Conservation (phyloP, 192 early-diverging fungal genomes). For the Coemansia guatemalensis region DNA sequence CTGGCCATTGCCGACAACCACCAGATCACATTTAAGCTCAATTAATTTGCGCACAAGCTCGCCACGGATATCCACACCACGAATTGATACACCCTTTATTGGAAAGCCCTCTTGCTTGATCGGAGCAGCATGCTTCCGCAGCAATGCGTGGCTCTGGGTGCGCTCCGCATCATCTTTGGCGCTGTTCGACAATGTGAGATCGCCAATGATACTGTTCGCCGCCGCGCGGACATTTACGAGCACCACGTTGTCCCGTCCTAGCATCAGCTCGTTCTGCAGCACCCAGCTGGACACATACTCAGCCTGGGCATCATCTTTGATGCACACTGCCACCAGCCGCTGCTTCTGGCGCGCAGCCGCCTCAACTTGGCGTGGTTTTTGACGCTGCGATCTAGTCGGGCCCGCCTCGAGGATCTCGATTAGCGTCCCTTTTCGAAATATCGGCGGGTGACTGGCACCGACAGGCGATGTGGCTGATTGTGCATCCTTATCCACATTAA, state of each 20-base stretch:
- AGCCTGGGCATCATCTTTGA: constrained; percentile 36
- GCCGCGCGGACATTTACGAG: constrained; percentile 43
- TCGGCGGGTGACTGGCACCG: constrained; percentile 40
- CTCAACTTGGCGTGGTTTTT: constrained; percentile 4
- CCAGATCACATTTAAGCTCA: constrained; percentile 45
- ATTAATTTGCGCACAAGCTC: constrained; percentile 51
- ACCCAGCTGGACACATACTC: constrained; percentile 25
- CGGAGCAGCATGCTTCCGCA: constrained; percentile 26
- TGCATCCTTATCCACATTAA: constrained; percentile 19
- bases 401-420: constrained; percentile 39
- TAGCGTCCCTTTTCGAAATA: constrained; percentile 43
- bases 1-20: constrained; percentile 27
- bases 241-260: constrained; percentile 32
- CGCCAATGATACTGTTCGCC: constrained; percentile 42
- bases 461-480: constrained; percentile 57
- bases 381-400: constrained; percentile 3
- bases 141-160: constrained; percentile 28
- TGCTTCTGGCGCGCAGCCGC: constrained; percentile 9
- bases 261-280: constrained; percentile 38
- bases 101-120: constrained; percentile 39
- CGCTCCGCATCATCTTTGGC: constrained; percentile 38
- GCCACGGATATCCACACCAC: constrained; percentile 45
- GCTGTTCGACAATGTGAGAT: constrained; percentile 29
- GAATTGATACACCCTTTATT: constrained; percentile 50
- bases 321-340: constrained; percentile 42